Evolutionary conservation across 169 alveolate species (phyloP).

Genomic region (Condylostoma magnum): DNA sequence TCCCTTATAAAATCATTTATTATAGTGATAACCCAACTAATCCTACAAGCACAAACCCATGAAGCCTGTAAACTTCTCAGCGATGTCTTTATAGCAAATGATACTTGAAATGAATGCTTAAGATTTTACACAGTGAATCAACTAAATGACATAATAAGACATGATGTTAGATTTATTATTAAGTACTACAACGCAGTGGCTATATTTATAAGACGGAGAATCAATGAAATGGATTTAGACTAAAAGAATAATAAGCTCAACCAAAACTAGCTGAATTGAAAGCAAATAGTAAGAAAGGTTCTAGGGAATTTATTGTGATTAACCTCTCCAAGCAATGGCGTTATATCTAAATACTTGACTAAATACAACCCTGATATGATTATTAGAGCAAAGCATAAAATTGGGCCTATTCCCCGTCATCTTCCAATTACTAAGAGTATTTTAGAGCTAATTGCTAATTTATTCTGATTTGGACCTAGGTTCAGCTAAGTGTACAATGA

Average conservation of each 20-base stretch:
- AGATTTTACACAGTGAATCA: neutral
- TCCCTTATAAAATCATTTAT: neutral
- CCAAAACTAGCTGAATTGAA: neutral
- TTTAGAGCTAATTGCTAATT: slow-evolving; percentile 6
- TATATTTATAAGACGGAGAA: neutral
- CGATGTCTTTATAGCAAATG: slow-evolving; percentile 25
- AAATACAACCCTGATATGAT: neutral
- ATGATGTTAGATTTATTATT: slow-evolving; percentile 7
- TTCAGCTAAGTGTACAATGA: neutral
- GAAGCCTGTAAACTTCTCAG: slow-evolving; percentile 22
- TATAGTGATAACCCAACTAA: slow-evolving; percentile 2
- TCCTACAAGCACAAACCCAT: slow-evolving; percentile 11
- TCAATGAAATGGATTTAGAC: slow-evolving; percentile 14
- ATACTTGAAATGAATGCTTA: slow-evolving; percentile 17
- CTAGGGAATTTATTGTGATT: neutral
- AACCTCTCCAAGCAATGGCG: neutral
- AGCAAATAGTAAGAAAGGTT: slow-evolving; percentile 4
- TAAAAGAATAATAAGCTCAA: neutral
- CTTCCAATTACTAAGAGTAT: neutral
- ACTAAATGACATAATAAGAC: neutral
- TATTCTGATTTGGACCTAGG: slow-evolving; percentile 13
- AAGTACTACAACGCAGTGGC: slow-evolving; percentile 17
- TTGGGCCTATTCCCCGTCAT: slow-evolving; percentile 1
- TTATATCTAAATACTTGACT: slow-evolving; percentile 1
- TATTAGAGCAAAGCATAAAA: neutral